Base-by-base conservation (phyloP, 495 filamentous ascomycete species). In the Chaetomidium leptoderma region DNA sequence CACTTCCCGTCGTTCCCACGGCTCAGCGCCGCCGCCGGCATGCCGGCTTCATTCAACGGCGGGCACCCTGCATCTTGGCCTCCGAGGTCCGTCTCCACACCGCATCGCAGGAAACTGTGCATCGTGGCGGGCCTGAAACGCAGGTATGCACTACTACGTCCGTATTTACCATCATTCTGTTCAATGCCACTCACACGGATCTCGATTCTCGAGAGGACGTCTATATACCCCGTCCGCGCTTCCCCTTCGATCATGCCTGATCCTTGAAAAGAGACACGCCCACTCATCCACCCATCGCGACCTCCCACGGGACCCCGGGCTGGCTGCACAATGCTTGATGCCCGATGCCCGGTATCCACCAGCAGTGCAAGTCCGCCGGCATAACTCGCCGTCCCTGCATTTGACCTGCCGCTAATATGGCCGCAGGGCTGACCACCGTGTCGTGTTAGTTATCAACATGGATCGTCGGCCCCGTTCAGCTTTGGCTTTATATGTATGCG, bases 121-220 rank as follows among this genome's bases (percentile, higher is more conserved):
- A 57, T 36, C 57, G n/a, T 51, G n/a, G 48, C 42, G 58, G 24
- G 46, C 55, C 40, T 61, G 60, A 56, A n/a, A n/a, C n/a, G n/a
- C 57, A 65, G 55, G 43, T 58, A 57, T 30, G 33, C 49, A 60
- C 63, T 70, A 70, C 67, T 70, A 70, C 67, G 67, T 59, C 58
- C 67, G 67, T 70, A 70, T 59, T 63, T 62, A 42, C 27, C 56
- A 64, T 60, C 58, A 42, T 64, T 19, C 40, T 70, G 67, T 70
- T 63, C 36, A 64, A 70, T 65, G 65, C 60, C 65, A 65, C 63
- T 44, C 49, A 45, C 30, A 52, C 49, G 43, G 26, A 36, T 55
- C 45, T 47, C 49, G 43, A 21, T 30, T 55, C 45, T 47, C 55
- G 47, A 57, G 51, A 49, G 24, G 19, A 14, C 26, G 21, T 10